Base-by-base conservation (phyloP, 441 rosid genomes). In the Populus hybrid region DNA sequence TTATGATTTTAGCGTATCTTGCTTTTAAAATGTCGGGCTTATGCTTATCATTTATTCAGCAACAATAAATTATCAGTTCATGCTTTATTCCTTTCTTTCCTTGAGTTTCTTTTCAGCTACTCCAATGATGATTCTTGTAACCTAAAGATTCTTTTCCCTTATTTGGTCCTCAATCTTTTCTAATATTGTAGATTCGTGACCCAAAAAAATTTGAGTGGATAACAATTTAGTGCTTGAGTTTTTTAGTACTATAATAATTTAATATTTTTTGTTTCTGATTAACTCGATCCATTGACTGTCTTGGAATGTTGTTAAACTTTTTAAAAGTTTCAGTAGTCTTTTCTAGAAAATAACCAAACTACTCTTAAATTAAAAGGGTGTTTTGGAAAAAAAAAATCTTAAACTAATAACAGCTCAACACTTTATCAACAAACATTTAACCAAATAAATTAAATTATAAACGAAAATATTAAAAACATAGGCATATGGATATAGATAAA, bases 21-120 rank as follows among this genome's bases (percentile, higher is more conserved):
- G 61, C 68, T 34, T 78, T 74, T 74, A 50, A 11, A 75, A 42
- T 82, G 84, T 80, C 85, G 83, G 85, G 80, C 80, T 77, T 78
- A 66, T 80, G 84, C 87, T 40, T 26, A 42, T 82, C 82, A 76
- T 83, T 78, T 72, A 42, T 40, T 79, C 30, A 68, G 68, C 70
- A 78, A 69, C 65, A 69, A 74, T 24, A 70, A 2, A 32, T 24
- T 21, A 65, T 57, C 63, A 28, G 72, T 26, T 73, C 70, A 70
- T 30, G 42, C 11, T 79, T 65, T 78, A 66, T 67, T 73, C 75
- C 71, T 68, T 71, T 46, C 69, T 74, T 71, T 14, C 26, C 59
- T 64, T 6, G 32, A 53, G 14, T 19, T 57, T 65, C n/a, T 70
- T 78, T 64, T 67, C 34, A 24, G 21, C 35, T 59, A 40, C 57